Evolutionary conservation across 305 asterid genomes (phyloP).

Genomic region (Fraxinus paxiana): DNA sequence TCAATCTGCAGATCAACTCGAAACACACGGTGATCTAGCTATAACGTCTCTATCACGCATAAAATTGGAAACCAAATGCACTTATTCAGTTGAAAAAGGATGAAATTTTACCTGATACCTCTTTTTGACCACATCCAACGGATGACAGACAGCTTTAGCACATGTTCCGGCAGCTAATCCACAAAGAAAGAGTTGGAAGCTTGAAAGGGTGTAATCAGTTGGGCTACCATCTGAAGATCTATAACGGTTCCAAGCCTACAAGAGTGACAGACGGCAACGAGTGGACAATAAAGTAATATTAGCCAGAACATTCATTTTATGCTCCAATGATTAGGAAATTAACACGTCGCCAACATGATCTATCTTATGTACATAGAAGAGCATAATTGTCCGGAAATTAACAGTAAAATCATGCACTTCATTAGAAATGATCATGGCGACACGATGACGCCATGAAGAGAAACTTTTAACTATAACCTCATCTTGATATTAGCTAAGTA

Average conservation of each 20-base stretch:
- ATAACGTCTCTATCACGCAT: neutral
- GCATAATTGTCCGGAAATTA: neutral
- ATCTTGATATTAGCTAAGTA: neutral
- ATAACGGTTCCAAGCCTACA: conserved; percentile 64
- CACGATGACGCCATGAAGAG: neutral
- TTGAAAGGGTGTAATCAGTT: conserved; percentile 42
- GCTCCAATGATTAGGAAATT: neutral
- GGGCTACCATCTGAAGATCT: conserved; percentile 32
- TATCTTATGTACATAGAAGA: neutral
- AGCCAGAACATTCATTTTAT: neutral
- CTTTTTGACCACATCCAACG: conserved; percentile 93
- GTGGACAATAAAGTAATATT: neutral
- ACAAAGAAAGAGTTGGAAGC: conserved; percentile 73
- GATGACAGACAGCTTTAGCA: conserved; percentile 89
- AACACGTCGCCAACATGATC: neutral
- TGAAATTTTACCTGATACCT: conserved; percentile 69
- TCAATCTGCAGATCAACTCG: conserved; percentile 44
- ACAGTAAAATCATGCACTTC: neutral
- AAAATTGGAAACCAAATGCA: neutral
- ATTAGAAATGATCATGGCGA: neutral
- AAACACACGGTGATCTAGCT: neutral
- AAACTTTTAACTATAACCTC: neutral
- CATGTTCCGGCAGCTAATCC: conserved; percentile 84
- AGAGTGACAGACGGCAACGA: neutral
- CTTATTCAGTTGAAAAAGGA: neutral